Base-by-base conservation (phyloP, 1,284 basidiomycete genomes). In the Rhodotorula sp. region DNA sequence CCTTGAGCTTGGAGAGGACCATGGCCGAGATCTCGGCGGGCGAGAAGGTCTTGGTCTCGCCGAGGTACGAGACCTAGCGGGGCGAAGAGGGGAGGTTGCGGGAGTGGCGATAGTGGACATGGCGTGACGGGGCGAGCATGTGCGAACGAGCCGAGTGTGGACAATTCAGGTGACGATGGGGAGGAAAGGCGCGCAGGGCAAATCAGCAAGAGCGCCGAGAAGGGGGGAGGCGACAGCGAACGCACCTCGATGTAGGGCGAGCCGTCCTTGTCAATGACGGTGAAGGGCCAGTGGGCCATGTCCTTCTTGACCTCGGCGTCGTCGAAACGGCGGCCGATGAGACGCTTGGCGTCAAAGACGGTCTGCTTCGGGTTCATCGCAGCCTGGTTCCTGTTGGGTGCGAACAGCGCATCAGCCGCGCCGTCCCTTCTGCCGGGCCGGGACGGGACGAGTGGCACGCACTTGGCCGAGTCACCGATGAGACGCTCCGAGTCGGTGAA, bases 1-100 rank as follows among this genome's bases (percentile, higher is more conserved):
- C 96, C 88, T 96, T 98, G 93, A 99, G 97, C 87, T 98, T 99
- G 80, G 87, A 87, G 79, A 99, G 89, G 79, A 99, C 95, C 96
- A 99, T 98, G 77, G 96, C 90, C 25, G 96, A 98, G 82, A 99
- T 96, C 81, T 87, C 86, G 82, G 86, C 85, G 70, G 86, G 86
- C 67, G 85, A 84, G 83, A 87, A 88, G 72, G 83, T 82, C 85
- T 87, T 87, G 77, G 81, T 83, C 84, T 87, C 86, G 75, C 82
- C 82, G 76, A 85, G 84, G 84, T 87, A 87, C 75, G 85, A 83
- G 78, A 87, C 87, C 82, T 85, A 34, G 34, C 34, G 34, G 5
- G 34, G 34, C 34, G 34, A 34, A 34, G 34, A 34, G 34, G 34
- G 34, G 34, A 34, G 34, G 34, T 34, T 34, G 34, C 34, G 34